Percentiles rank a stretch among this genome's conserved stretches.
These are phyloP conservation scores for Penicillium sp. DNA, from an alignment of 2,329 filamentous ascomycete species.

Conservation along the genomic window DNA sequence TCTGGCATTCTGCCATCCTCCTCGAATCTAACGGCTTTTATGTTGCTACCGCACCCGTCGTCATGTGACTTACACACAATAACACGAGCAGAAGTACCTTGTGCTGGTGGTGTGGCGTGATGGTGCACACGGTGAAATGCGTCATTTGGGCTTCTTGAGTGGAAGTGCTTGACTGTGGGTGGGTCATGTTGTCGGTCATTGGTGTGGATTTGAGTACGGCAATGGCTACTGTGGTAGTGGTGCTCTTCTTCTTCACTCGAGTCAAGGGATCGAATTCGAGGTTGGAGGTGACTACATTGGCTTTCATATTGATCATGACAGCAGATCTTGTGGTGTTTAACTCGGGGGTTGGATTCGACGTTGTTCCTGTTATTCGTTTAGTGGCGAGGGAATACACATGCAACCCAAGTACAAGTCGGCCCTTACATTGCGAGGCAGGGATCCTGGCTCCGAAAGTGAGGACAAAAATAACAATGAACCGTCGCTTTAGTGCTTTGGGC, in stretches of 20 bases:
- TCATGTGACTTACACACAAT: background rate
- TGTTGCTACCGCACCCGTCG: background rate
- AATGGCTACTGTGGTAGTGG: background rate
- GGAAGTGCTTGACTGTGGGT: background rate
- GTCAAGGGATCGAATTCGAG: background rate
- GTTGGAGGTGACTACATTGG: background rate
- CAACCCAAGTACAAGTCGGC: background rate
- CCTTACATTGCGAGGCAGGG: background rate
- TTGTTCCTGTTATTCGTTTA: background rate
- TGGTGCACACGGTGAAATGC: background rate
- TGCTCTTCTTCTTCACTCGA: background rate
- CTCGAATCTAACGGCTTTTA: slow-evolving; percentile 2
- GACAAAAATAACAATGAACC: background rate
- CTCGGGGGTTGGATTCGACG: background rate
- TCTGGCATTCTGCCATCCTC: background rate
- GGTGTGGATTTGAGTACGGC: background rate
- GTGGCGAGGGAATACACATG: background rate
- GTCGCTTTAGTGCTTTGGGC: background rate
- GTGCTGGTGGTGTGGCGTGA: no score
- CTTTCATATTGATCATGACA: background rate
- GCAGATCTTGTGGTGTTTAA: background rate
- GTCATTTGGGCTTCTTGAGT: background rate
- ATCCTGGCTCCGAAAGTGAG: background rate
- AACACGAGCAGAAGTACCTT: background rate
- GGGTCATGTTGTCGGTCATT: background rate